Percentiles rank a stretch among this genome's conserved stretches.
Evolutionary conservation across 2,329 filamentous ascomycete species (phyloP).

Genomic region (Elsinoe batatas): DNA sequence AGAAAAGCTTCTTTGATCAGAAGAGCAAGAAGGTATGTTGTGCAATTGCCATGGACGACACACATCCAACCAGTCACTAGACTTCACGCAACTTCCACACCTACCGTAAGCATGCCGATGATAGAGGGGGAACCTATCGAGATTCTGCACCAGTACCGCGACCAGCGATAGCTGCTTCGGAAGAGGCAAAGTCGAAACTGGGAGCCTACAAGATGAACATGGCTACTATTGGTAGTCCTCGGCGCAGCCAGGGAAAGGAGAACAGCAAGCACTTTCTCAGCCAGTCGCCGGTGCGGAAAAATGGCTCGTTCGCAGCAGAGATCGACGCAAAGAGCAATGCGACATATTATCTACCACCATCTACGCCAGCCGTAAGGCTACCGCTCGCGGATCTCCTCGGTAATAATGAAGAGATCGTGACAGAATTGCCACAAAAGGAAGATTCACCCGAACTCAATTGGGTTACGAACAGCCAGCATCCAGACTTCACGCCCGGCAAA

Average conservation of each 20-base stretch:
- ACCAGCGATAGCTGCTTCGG: constrained; percentile 40
- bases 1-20: constrained; percentile 45
- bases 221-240: constrained; percentile 20
- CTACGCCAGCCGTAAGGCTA: constrained; percentile 49
- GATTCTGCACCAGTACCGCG: constrained; percentile 24
- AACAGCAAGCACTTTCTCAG: constrained; percentile 22
- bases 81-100: constrained; percentile 18
- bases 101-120: constrained; percentile 19
- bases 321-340: constrained; percentile 14
- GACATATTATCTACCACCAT: constrained; percentile 36
- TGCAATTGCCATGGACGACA: background rate
- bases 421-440: constrained; percentile 34
- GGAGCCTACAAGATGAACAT: constrained; percentile 45
- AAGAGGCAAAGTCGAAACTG: constrained; percentile 45
- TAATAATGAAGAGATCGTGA: constrained; percentile 48
- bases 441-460: constrained; percentile 40
- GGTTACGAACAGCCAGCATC: constrained; percentile 36
- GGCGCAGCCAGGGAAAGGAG: constrained; percentile 32
- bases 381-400: constrained; percentile 52
- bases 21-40: constrained; percentile 32
- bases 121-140: constrained; percentile 15
- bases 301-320: constrained; percentile 4
- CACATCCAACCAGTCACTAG: constrained; percentile 5
- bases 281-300: background rate
- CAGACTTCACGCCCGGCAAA: constrained; percentile 34